Evolutionary conservation across 306 rosid species (phyloP).

Genomic region (Pyrus pyrifolia): DNA sequence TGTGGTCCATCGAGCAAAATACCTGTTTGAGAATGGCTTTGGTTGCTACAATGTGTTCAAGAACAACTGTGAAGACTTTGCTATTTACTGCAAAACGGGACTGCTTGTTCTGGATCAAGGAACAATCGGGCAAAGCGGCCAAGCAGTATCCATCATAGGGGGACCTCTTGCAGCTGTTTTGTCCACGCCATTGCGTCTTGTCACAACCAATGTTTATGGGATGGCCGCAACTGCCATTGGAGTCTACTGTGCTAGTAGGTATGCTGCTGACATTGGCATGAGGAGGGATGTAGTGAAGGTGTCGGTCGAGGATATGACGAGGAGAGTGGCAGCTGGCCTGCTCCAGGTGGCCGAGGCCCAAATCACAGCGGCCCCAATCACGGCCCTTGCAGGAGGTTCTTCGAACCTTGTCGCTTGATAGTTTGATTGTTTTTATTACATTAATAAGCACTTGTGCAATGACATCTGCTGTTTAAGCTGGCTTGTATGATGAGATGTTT

Average conservation of each 20-base stretch:
- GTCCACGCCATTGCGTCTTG: constrained; percentile 58
- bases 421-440: not conserved
- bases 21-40: constrained; percentile 68
- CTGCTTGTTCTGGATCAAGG: constrained; percentile 61
- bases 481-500: not conserved
- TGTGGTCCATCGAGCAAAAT: constrained; percentile 73
- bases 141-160: constrained; percentile 77
- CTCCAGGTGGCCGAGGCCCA: constrained; percentile 60
- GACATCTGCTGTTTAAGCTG: not conserved
- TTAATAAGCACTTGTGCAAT: not conserved
- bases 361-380: not conserved
- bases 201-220: constrained; percentile 71
- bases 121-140: constrained; percentile 81
- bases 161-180: constrained; percentile 87
- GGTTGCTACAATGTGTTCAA: constrained; percentile 82
- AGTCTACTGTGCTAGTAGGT: constrained; percentile 83
- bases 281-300: constrained; percentile 71
- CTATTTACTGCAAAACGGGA: constrained; percentile 93
- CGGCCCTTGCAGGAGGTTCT: not conserved
- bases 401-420: constrained; percentile 27
- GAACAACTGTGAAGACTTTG: constrained; percentile 89
- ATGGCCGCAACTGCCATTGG: constrained; percentile 65
- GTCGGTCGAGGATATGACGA: constrained; percentile 73
- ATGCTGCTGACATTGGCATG: constrained; percentile 75
- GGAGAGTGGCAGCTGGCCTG: constrained; percentile 43